Base-by-base conservation (phyloP, 139 green algal species). In the Klebsormidium nitens region DNA sequence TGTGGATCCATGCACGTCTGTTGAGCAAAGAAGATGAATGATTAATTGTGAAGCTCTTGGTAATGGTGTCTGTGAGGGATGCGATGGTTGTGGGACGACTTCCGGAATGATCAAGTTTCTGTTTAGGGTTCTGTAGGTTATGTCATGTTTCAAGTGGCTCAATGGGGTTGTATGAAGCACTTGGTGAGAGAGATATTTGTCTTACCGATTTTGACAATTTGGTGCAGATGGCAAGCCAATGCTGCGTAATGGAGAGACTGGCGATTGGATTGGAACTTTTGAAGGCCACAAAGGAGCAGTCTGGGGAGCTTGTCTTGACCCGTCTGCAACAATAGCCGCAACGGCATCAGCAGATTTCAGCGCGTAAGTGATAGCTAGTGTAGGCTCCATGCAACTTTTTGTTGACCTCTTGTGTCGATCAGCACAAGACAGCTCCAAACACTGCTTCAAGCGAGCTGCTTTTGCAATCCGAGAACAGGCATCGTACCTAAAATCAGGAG, bases 201-300 rank as follows among this genome's bases (percentile, higher is more conserved):
- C 44, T 17, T 52, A 28, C 44, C 14, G 14, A 14, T 52, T 52
- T 31, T 63, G 26, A 29, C 14, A 66, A 28, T 44, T 28, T 44
- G 26, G 14, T 66, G 65, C 59, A 81, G 95, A 99, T 86, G 92
- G 92, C 2, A 86, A 93, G 69, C 91, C 95, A 2, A 98, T 98
- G 95, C 84, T 99, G 37, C 85, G 95, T 1, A 89, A 96, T 64
- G 95, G 91, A 17, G 82, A 87, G 40, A 96, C 87, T 5, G 95
- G 95, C 2, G 95, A 99, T 76, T 99, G 95, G 95, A 92, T 98
- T 23, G 95, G 95, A 2, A 99, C 95, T 0, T 99, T 99, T 59
- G 78, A 95, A 39, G 95, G 94, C 1, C 94, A 98, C 71, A 97
- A 97, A 83, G 93, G 93, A 6, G 89, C 88, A 5, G 93, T 98